Evolutionary conservation across 192 early-diverging fungal genomes (phyloP), one percentile per base, ranked within the genome.

Genomic region (Linnemannia exigua): DNA sequence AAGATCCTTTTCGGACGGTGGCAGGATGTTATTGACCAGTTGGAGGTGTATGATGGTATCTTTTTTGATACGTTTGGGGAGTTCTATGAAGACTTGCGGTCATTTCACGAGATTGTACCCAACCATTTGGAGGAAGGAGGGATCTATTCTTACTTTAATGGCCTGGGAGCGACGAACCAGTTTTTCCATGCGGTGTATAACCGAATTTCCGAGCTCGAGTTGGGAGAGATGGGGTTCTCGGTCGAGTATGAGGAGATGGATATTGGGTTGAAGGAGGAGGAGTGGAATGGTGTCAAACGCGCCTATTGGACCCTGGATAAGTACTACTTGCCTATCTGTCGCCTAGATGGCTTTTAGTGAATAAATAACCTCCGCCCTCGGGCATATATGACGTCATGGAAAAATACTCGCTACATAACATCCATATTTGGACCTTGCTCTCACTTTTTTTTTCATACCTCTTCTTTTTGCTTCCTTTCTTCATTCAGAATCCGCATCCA

Each of bases 101-200:
- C 91, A 15, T 96, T 95, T 77, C 94, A 96, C 82, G 91, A 91
- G 48, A 90, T 91, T 28, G 88, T 94, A 1, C 95, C 96, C 17
- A 94, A 97, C 31, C 91, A 96, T 28, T 78, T 96, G 72, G 87
- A 93, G 50, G 87, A 93, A 22, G 90, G 92, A 37, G 97, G 97
- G 28, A 87, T 96, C 41, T 99, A 99, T 88, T 95, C 95, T 46
- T 99, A 95, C 83, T 99, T 99, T 87, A 99, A 99, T 75, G 98
- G 98, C 7, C 87, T 98, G 14, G 96, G 96, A 15, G 97, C 97
- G 47, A 96, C 95, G 35, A 98, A 99, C 88, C 91, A 94, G 79
- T 97, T 99, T 83, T 99, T 99, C 90, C 97, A 99, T 89, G 97
- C 98, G 70, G 97, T 99, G 9, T 96, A 96, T 68, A 97, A 97